Evolutionary conservation across 2,329 filamentous ascomycete species (phyloP).

Genomic region (Teratosphaeria zuluensis): DNA sequence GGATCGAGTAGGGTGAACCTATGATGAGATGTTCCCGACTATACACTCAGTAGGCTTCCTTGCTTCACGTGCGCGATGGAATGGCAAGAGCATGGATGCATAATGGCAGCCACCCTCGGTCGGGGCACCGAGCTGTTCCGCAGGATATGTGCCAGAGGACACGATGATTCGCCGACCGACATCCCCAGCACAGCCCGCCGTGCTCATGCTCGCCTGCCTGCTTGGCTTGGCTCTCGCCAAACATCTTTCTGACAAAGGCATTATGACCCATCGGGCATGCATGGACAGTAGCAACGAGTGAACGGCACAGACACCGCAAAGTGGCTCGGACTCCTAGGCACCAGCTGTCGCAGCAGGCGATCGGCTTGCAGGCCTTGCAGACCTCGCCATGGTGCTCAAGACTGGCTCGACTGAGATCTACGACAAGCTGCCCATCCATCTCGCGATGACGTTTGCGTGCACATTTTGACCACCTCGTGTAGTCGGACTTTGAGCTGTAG

Average conservation of each 20-base stretch:
- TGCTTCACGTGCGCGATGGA: background rate
- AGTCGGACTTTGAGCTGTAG: constrained; percentile 38
- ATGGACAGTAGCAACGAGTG: background rate
- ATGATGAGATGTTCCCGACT: no score
- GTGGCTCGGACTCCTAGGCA: background rate
- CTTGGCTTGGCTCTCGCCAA: constrained; percentile 5
- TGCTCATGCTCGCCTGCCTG: constrained; percentile 4
- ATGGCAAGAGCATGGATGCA: background rate
- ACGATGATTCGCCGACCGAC: background rate
- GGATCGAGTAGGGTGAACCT: no score
- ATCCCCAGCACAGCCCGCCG: constrained; percentile 3
- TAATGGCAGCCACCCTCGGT: background rate
- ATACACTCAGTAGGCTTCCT: no score
- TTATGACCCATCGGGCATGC: background rate
- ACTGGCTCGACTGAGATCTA: constrained; percentile 47
- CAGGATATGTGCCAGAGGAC: background rate
- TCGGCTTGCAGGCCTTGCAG: constrained; percentile 7
- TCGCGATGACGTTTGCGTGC: constrained; percentile 43
- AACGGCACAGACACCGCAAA: background rate
- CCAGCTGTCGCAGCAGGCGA: background rate
- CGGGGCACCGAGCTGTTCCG: background rate
- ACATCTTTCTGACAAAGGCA: constrained; percentile 1
- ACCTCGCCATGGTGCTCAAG: constrained; percentile 46
- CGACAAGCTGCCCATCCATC: constrained; percentile 44
- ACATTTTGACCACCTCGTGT: constrained; percentile 35